A percentile compares a stretch with the other conserved stretches of the same genome.
Evolutionary conservation across 352 stramenopile genomes (phyloP).

Genomic region (Phytophthora idaei): DNA sequence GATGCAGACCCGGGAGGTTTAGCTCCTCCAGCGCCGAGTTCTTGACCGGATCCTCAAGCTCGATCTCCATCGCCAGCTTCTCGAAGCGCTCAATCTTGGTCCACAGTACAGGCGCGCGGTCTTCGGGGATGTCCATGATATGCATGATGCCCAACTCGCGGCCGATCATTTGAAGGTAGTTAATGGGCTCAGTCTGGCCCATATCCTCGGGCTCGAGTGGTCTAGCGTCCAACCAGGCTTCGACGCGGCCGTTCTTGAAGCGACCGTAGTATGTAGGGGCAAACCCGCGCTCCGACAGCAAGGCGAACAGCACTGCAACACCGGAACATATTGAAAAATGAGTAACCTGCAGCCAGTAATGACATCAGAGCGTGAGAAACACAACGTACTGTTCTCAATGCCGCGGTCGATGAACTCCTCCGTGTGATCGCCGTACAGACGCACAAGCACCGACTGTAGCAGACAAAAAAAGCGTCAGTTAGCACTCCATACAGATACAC

Average conservation of each 20-base stretch:
- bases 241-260: conserved; percentile 93
- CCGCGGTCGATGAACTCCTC: conserved; percentile 93
- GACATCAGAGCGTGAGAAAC: neutral
- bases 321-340: conserved; percentile 10
- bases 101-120: conserved; percentile 73
- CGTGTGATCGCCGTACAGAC: conserved; percentile 93
- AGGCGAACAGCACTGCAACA: conserved; percentile 77
- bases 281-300: conserved; percentile 84
- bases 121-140: conserved; percentile 75
- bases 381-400: conserved; percentile 88
- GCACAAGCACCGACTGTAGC: conserved; percentile 81
- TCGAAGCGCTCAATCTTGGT: conserved; percentile 84
- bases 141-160: conserved; percentile 90
- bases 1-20: conserved; percentile 58
- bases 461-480: conserved; percentile 8
- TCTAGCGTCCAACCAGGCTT: conserved; percentile 88
- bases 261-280: conserved; percentile 90
- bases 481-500: neutral
- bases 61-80: conserved; percentile 69
- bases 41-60: conserved; percentile 65
- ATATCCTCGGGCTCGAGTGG: conserved; percentile 90
- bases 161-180: conserved; percentile 89
- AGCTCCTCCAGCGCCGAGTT: conserved; percentile 62
- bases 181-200: conserved; percentile 68
- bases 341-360: neutral